A percentile compares a stretch with the other conserved stretches of the same genome.
These are phyloP conservation scores for Neovahlkampfia damariscottae DNA, from an alignment of 78 protist species.

Conservation along the genomic window DNA sequence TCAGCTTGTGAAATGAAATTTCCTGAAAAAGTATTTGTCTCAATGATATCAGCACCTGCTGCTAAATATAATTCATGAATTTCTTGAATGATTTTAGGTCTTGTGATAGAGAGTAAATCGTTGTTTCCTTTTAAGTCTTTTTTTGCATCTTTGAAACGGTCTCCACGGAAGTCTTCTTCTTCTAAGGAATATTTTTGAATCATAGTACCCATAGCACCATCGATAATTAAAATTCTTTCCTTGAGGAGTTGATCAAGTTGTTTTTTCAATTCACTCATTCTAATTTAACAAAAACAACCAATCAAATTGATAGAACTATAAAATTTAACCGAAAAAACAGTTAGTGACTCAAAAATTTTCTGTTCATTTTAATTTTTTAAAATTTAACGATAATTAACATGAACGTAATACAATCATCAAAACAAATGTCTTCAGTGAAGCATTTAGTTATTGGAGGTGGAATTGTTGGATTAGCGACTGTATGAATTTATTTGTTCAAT, in stretches of 20 bases:
- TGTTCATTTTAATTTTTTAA: too few species aligned
- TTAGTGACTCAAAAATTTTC: too few species aligned
- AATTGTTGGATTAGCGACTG: background rate
- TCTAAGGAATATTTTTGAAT: conserved; percentile 68
- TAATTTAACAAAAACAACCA: too few species aligned
- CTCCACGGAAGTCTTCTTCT: conserved; percentile 85
- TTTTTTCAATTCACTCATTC: background rate
- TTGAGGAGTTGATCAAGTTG: conserved; percentile 12
- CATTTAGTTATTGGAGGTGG: background rate
- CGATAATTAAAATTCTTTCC: conserved; percentile 75
- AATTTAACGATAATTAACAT: too few species aligned
- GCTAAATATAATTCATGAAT: conserved; percentile 67
- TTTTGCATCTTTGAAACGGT: conserved; percentile 59
- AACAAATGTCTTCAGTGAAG: too few species aligned
- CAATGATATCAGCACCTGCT: conserved; percentile 96
- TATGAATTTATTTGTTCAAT: too few species aligned
- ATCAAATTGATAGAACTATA: too few species aligned
- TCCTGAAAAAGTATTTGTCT: conserved; percentile 93
- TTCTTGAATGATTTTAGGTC: conserved; percentile 70
- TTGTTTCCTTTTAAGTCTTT: conserved; percentile 91
- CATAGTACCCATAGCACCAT: conserved; percentile 98
- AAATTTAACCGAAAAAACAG: too few species aligned
- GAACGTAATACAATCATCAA: too few species aligned
- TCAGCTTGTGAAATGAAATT: conserved; percentile 86
- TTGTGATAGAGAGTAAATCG: conserved; percentile 83